Evolutionary conservation across 139 green algal genomes (phyloP), one percentile per base, ranked within the genome.

Genomic region (Diplosphaera chodatii): DNA sequence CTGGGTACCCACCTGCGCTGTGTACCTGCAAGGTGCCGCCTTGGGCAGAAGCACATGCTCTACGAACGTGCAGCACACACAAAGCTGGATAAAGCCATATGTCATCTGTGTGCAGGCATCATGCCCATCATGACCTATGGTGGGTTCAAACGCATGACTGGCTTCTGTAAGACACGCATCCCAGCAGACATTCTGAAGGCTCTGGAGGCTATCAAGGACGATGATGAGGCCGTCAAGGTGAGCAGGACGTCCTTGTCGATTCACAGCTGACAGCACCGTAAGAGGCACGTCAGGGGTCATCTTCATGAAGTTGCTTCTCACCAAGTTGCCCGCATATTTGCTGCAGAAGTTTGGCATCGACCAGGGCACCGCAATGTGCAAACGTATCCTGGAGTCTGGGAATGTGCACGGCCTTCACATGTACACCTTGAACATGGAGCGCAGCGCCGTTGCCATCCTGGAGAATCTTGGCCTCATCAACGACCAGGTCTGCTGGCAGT

Each of bases 121-220:
- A 98, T 98, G 94, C 94, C 94, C 74, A 93, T 98, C 84, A 93
- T 94, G 84, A 95, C 87, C 0, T 97, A 98, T 66, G 87, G 86
- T 33, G 94, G 94, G 64, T 99, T 99, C 89, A 96, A 97, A 85
- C 86, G 94, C 76, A 99, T 99, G 94, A 98, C 94, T 59, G 77
- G 80, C 72, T 97, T 98, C 87, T 97, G 94, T 87, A 97, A 98
- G 80, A 97, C 92, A 1, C 77, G 86, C 66, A 87, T 98, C 29
- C 94, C 94, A 0, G 55, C 83, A 32, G 80, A 92, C 2, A 87
- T 98, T 64, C 23, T 37, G 0, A 85, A 90, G 23, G 73, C 77
- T 6, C 68, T 99, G 23, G 94, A 99, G 78, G 73, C 83, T 0
- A 90, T 97, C 74, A 98, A 98, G 84, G 94, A 97, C 82, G 92